Conservation (phyloP, 1,284 basidiomycete species). For the Heterobasidion parviporum region DNA sequence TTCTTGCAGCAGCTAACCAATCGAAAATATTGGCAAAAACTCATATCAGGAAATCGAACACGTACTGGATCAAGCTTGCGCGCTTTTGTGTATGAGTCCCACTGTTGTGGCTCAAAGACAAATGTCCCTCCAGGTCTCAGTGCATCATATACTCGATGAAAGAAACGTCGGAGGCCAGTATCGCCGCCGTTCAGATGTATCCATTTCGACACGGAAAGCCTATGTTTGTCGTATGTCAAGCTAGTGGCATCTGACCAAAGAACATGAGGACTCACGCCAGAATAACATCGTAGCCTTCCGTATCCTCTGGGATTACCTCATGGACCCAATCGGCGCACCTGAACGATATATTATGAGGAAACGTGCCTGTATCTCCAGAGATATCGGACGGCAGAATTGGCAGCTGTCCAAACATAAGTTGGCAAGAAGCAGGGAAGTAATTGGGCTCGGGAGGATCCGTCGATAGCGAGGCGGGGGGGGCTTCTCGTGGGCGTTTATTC, state of each 20-base stretch:
- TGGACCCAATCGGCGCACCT: constrained; percentile 62
- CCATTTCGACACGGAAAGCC: constrained; percentile 82
- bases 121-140: constrained; percentile 54
- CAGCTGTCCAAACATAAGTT: constrained; percentile 65
- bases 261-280: constrained; percentile 47
- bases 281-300: constrained; percentile 60
- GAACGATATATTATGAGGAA: constrained; percentile 73
- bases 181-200: constrained; percentile 76
- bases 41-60: not conserved
- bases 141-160: constrained; percentile 47
- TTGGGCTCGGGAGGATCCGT: constrained; percentile 13
- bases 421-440: constrained; percentile 70
- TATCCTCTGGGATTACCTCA: constrained; percentile 46
- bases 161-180: constrained; percentile 54
- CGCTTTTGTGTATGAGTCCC: constrained; percentile 72
- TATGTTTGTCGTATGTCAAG: constrained; percentile 18
- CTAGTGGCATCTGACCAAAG: not conserved
- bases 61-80: constrained; percentile 54
- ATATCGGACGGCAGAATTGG: constrained; percentile 45
- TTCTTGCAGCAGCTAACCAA: constrained; percentile 42
- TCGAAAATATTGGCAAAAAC: not conserved
- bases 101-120: constrained; percentile 71
- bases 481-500: not conserved
- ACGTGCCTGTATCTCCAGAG: constrained; percentile 26
- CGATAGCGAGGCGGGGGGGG: not conserved